phyloP scores from a whole-genome alignment of 2,329 filamentous ascomycete genomes.

The Fusarium sp. region DNA sequence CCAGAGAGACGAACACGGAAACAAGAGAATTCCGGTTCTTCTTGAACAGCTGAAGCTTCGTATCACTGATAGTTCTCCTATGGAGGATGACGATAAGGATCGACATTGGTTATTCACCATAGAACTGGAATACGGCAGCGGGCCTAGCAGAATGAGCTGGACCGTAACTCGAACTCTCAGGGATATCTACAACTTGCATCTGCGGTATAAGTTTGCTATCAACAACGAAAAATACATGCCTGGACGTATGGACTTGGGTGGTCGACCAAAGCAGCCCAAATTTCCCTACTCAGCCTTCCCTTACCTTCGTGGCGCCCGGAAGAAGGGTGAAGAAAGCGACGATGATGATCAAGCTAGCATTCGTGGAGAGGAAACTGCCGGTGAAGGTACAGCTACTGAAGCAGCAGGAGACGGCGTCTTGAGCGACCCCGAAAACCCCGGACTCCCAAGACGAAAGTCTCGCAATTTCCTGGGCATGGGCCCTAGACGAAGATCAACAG shows the following conservation, averaged over 20 bases:
- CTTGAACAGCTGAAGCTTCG: conserved; percentile 94
- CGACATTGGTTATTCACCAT: conserved; percentile 91
- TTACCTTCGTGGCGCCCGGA: conserved; percentile 85
- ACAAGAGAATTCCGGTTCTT: conserved; percentile 93
- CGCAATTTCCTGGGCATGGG: conserved; percentile 67
- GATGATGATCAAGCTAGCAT: conserved; percentile 72
- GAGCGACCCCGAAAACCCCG: conserved; percentile 55
- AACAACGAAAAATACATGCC: conserved; percentile 88
- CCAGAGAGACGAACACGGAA: conserved; percentile 95
- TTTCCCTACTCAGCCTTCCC: conserved; percentile 93
- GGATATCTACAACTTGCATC: conserved; percentile 93
- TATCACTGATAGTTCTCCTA: conserved; percentile 83
- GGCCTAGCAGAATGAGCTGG: conserved; percentile 97
- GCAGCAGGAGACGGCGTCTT: conserved; percentile 70
- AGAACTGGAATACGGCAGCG: conserved; percentile 95
- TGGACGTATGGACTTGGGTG: conserved; percentile 74
- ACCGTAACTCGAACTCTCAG: conserved; percentile 87
- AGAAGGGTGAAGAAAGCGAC: conserved; percentile 84
- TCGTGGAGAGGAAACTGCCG: conserved; percentile 62
- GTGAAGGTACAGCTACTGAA: conserved; percentile 72
- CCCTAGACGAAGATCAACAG: conserved; percentile 66
- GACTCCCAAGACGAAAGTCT: conserved; percentile 63
- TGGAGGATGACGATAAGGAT: conserved; percentile 74
- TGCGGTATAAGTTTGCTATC: conserved; percentile 91
- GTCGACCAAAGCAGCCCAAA: conserved; percentile 84